Percentiles rank a stretch among this genome's conserved stretches.
Conservation (phyloP, 257 asterid species). For the Jaltomata sinuosa region DNA sequence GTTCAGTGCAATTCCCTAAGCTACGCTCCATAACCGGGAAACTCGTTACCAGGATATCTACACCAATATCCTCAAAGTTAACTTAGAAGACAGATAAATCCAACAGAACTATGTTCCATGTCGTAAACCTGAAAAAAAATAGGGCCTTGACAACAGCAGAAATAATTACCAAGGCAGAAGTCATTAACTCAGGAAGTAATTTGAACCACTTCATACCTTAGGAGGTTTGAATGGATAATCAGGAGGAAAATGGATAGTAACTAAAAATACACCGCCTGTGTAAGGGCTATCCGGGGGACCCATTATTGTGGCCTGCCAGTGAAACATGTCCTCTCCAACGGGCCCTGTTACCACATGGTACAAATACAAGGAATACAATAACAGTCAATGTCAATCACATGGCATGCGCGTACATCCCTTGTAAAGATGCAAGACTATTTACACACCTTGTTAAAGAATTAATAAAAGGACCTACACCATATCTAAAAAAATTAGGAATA, state of each 20-base stretch:
- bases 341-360: slow-evolving; percentile 39
- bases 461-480: not conserved
- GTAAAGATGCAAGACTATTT: not conserved
- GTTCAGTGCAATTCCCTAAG: not conserved
- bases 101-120: not conserved
- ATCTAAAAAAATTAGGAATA: not conserved
- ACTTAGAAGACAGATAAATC: not conserved
- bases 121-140: not conserved
- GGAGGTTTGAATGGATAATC: slow-evolving; percentile 80
- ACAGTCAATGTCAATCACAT: not conserved
- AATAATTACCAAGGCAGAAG: not conserved
- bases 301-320: slow-evolving; percentile 85
- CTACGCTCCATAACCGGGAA: not conserved
- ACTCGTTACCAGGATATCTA: not conserved
- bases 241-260: slow-evolving; percentile 69
- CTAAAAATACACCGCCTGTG: slow-evolving; percentile 68
- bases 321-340: slow-evolving; percentile 80
- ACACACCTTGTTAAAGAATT: not conserved
- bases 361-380: not conserved
- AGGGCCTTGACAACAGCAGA: not conserved
- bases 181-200: not conserved
- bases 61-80: not conserved
- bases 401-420: not conserved
- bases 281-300: slow-evolving; percentile 79
- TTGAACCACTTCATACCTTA: slow-evolving; percentile 29